Percentiles rank a stretch among this genome's conserved stretches.
phyloP scores from a whole-genome alignment of 75 land plant genomes.

The Selaginella tamariscina region DNA sequence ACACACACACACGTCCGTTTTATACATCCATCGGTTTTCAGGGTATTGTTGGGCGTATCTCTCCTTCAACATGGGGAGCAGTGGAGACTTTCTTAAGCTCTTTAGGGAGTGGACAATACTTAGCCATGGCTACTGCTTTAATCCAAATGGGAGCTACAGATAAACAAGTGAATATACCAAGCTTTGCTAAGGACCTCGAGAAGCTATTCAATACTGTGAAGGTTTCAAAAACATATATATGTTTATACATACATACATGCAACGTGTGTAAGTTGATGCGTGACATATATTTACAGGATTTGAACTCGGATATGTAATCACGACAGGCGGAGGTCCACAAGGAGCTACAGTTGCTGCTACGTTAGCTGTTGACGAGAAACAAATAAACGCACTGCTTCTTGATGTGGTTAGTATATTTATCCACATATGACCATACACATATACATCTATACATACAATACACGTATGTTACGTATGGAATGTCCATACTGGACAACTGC shows the following conservation, averaged over 20 bases:
- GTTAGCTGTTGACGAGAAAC: slow-evolving; percentile 73
- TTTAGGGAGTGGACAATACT: slow-evolving; percentile 65
- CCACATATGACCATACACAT: no score
- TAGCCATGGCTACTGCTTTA: slow-evolving; percentile 79
- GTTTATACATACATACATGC: not conserved
- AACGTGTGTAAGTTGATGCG: no score
- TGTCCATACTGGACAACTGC: no score
- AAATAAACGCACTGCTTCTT: slow-evolving; percentile 89
- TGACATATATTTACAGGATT: slow-evolving; percentile 42
- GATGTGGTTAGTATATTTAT: slow-evolving; percentile 61
- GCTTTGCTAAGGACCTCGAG: slow-evolving; percentile 81
- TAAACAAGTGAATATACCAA: slow-evolving; percentile 43
- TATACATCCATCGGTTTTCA: not conserved
- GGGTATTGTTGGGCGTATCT: slow-evolving; percentile 96
- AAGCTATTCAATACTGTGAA: slow-evolving; percentile 79
- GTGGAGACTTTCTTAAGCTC: slow-evolving; percentile 83
- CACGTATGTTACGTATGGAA: no score
- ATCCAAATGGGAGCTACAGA: slow-evolving; percentile 90
- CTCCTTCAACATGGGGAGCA: slow-evolving; percentile 94
- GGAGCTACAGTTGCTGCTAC: slow-evolving; percentile 73
- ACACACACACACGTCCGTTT: no score
- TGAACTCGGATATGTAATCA: slow-evolving; percentile 73
- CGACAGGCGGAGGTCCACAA: slow-evolving; percentile 56
- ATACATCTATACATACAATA: no score
- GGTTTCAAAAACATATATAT: slow-evolving; percentile 25